phyloP scores from a whole-genome alignment of 352 stramenopile genomes.

The Blastocystis sp. region DNA sequence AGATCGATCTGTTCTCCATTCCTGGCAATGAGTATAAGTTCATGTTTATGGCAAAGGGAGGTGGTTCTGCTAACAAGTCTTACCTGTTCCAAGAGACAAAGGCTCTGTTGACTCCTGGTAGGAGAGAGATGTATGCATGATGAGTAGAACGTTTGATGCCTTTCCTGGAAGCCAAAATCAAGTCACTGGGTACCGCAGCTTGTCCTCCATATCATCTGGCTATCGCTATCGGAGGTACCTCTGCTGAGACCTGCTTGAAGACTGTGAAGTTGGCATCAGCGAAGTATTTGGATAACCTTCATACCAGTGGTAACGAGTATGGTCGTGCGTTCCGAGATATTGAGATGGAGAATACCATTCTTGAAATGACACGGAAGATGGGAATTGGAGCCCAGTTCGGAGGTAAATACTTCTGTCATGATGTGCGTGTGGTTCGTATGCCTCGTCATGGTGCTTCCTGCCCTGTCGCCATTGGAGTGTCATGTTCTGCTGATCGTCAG shows the following conservation, averaged over 20 bases:
- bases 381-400: conserved; percentile 79
- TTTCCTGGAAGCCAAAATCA: conserved; percentile 78
- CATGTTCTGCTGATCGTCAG: conserved; percentile 79
- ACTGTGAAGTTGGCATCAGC: conserved; percentile 79
- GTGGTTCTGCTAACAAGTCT: conserved; percentile 80
- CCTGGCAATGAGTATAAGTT: conserved; percentile 78
- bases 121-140: neutral
- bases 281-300: conserved; percentile 79
- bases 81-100: conserved; percentile 86
- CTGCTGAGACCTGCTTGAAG: conserved; percentile 78
- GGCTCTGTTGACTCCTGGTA: conserved; percentile 74
- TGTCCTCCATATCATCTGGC: conserved; percentile 81
- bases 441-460: conserved; percentile 78
- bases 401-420: conserved; percentile 83
- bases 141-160: conserved; percentile 68
- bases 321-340: conserved; percentile 77
- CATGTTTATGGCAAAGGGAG: conserved; percentile 81
- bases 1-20: conserved; percentile 76
- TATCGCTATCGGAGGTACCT: conserved; percentile 77
- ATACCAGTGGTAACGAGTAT: conserved; percentile 71
- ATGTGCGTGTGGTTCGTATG: conserved; percentile 78
- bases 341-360: conserved; percentile 75
- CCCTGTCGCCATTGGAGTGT: conserved; percentile 79
- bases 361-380: conserved; percentile 77
- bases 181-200: conserved; percentile 77